Conservation (phyloP, 441 rosid genomes). For the Populus trichocarpa region DNA sequence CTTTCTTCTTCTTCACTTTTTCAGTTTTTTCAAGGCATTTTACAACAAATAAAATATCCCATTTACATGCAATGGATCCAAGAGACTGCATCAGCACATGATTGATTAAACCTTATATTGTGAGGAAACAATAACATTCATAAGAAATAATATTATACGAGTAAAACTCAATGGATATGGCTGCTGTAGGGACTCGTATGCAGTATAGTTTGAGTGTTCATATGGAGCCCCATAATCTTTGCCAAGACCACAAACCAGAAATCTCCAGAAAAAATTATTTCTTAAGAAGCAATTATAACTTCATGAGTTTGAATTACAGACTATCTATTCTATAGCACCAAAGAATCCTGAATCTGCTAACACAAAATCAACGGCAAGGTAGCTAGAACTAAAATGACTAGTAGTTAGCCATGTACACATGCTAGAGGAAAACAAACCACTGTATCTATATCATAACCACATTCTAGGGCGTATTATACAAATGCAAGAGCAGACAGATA, state of each 20-base stretch:
- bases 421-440: constrained; percentile 27
- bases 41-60: too few species aligned
- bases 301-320: constrained; percentile 36
- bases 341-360: constrained; percentile 42
- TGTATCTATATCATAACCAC: constrained; percentile 21
- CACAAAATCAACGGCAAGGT: constrained; percentile 14
- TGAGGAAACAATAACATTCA: background rate
- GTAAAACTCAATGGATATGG: background rate
- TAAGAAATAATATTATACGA: background rate
- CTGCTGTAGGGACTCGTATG: background rate
- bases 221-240: background rate
- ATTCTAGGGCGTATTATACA: constrained; percentile 37
- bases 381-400: constrained; percentile 20
- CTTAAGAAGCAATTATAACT: constrained; percentile 21
- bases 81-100: too few species aligned
- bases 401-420: constrained; percentile 45
- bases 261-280: background rate
- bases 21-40: too few species aligned
- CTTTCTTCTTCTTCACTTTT: too few species aligned
- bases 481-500: constrained; percentile 23
- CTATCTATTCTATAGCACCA: constrained; percentile 23
- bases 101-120: too few species aligned
- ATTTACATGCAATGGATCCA: too few species aligned
- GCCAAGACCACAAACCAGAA: background rate
- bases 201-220: background rate